Percentiles rank a stretch among this genome's conserved stretches.
phyloP scores from a whole-genome alignment of 306 rosid genomes.

The Rubus parviflorus region DNA sequence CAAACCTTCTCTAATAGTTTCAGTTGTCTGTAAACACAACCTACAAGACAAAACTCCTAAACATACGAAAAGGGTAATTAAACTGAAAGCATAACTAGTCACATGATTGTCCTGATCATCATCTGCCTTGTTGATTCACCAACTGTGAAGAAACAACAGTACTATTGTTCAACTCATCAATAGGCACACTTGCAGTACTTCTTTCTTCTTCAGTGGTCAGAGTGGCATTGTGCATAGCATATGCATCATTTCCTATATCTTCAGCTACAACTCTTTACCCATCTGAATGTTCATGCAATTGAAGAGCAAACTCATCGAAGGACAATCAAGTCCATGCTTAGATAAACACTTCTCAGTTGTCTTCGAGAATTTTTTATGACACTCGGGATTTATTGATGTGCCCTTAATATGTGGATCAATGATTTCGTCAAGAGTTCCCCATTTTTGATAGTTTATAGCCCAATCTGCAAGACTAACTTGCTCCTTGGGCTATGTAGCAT shows the following conservation, averaged over 20 bases:
- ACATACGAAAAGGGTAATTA: neutral
- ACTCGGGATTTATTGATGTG: conserved; percentile 9
- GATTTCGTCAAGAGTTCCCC: too few relatives aligned
- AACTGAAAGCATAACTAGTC: neutral
- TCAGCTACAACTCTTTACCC: conserved; percentile 20
- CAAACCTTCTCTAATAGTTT: neutral
- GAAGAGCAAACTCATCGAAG: conserved; percentile 52
- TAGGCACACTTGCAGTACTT: conserved; percentile 5
- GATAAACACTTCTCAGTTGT: conserved; percentile 41
- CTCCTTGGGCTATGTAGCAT: too few relatives aligned
- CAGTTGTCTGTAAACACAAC: neutral
- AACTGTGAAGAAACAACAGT: conserved; percentile 32
- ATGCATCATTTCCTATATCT: conserved; percentile 31
- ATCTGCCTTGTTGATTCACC: conserved; percentile 38
- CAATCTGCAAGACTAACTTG: too few relatives aligned
- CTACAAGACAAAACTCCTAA: conserved; percentile 15
- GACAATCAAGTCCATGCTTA: conserved; percentile 40
- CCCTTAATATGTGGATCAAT: conserved; percentile 41
- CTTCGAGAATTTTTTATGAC: conserved; percentile 36
- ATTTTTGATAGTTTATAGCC: too few relatives aligned
- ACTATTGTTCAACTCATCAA: conserved; percentile 16
- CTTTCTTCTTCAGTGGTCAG: conserved; percentile 22
- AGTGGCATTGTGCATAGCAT: conserved; percentile 15
- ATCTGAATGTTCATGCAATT: conserved; percentile 30
- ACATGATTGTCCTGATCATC: neutral